phyloP scores from a whole-genome alignment of 1,284 basidiomycete genomes.

The Ustilago esculenta region DNA sequence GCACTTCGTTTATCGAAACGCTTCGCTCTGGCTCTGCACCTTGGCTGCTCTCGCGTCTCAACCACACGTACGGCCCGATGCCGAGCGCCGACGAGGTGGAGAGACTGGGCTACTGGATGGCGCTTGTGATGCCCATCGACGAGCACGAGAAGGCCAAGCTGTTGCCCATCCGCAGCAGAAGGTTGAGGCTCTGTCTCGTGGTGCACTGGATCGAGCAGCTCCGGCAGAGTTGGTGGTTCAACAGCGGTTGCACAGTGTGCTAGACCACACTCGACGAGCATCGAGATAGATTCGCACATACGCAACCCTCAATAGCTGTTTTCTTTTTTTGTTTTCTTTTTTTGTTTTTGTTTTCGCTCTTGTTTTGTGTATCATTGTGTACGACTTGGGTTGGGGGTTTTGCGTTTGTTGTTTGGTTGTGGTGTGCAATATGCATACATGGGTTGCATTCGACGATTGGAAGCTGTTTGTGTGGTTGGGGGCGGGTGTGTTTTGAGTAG shows the following conservation, averaged over 20 bases:
- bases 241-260: conserved; percentile 67
- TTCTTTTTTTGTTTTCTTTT: no score
- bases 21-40: conserved; percentile 84
- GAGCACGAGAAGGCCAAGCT: conserved; percentile 91
- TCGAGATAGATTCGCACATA: not conserved
- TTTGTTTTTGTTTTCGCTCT: no score
- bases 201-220: conserved; percentile 92
- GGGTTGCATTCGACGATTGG: no score
- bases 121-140: conserved; percentile 88
- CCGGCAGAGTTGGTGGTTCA: conserved; percentile 68
- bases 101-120: conserved; percentile 76
- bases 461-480: no score
- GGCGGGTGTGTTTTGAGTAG: no score
- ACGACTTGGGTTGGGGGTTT: no score
- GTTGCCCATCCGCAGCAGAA: conserved; percentile 84
- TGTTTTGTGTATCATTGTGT: no score
- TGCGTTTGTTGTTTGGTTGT: no score
- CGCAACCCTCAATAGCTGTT: not conserved
- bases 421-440: no score
- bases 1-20: conserved; percentile 81
- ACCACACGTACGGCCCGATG: conserved; percentile 69
- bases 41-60: conserved; percentile 87
- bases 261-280: no score
- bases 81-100: conserved; percentile 53
- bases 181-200: conserved; percentile 81